Percentiles rank a stretch among this genome's conserved stretches.
phyloP scores from a whole-genome alignment of 202 grass and related monocot species.

The Eragrostis tef region DNA sequence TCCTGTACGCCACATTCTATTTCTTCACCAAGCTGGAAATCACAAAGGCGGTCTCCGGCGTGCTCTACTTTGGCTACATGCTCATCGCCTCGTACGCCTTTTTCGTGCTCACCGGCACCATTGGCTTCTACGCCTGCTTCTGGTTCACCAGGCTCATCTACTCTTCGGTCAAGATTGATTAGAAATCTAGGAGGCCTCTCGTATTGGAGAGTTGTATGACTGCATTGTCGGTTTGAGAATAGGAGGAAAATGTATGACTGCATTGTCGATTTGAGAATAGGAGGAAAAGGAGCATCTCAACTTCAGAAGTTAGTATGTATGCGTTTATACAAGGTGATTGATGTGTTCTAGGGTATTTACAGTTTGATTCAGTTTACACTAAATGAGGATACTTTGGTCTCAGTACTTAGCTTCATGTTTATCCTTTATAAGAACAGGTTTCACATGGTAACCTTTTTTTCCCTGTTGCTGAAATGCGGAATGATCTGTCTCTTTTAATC shows the following conservation, averaged over 20 bases:
- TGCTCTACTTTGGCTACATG: conserved; percentile 93
- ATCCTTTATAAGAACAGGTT: neutral
- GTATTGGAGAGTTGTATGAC: neutral
- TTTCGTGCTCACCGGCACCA: conserved; percentile 78
- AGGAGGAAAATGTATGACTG: neutral
- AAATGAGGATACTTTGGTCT: conserved; percentile 4
- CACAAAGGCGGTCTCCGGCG: conserved; percentile 74
- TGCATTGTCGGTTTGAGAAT: neutral
- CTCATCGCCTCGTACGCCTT: conserved; percentile 82
- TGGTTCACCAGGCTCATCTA: conserved; percentile 90
- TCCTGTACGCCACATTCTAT: conserved; percentile 77
- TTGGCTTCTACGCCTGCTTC: conserved; percentile 85
- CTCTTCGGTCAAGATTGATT: conserved; percentile 92
- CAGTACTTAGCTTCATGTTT: neutral
- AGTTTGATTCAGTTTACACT: conserved; percentile 24
- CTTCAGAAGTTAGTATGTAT: conserved; percentile 11
- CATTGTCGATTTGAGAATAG: neutral
- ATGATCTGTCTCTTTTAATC: neutral
- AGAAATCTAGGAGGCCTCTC: conserved; percentile 19
- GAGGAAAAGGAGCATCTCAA: neutral
- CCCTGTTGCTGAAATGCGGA: neutral
- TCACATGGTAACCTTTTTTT: neutral
- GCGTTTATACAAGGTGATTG: neutral
- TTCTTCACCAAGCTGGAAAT: conserved; percentile 96
- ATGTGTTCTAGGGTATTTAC: conserved; percentile 10